Conservation (phyloP, 2,329 filamentous ascomycete genomes). For the Bisporella sp. region DNA sequence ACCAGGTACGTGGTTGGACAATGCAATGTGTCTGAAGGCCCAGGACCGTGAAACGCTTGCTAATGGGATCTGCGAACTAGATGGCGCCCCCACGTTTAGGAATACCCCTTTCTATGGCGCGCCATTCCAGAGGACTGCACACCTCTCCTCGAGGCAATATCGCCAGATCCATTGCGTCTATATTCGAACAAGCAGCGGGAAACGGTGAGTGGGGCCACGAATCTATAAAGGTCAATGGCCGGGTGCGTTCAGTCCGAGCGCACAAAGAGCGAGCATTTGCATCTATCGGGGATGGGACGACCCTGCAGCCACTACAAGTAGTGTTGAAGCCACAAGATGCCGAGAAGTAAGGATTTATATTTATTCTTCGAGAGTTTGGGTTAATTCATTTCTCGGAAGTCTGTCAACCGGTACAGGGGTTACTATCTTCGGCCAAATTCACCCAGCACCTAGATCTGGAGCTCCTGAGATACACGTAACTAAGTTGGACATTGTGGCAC, state of each 20-base stretch:
- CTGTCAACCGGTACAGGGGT: conserved; percentile 78
- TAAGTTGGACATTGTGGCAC: conserved; percentile 62
- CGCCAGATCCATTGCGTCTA: neutral
- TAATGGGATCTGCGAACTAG: too few relatives aligned
- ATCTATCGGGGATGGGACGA: conserved; percentile 81
- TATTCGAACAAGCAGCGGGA: too few relatives aligned
- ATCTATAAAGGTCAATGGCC: conserved; percentile 62
- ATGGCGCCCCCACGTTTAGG: too few relatives aligned
- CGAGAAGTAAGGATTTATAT: conserved; percentile 16
- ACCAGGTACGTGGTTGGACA: too few relatives aligned
- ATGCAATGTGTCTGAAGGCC: too few relatives aligned
- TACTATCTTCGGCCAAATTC: too few relatives aligned
- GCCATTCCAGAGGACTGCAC: conserved; percentile 5
- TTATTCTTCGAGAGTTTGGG: neutral
- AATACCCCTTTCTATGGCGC: neutral
- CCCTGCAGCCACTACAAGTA: conserved; percentile 64
- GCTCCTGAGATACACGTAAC: conserved; percentile 74
- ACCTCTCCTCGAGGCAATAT: conserved; percentile 16
- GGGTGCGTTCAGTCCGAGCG: conserved; percentile 75
- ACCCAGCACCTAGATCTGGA: conserved; percentile 49
- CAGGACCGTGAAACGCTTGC: too few relatives aligned
- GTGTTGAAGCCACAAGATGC: conserved; percentile 23
- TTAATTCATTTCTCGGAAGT: conserved; percentile 37
- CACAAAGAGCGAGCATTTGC: conserved; percentile 83
- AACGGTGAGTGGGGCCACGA: too few relatives aligned